Conservation (phyloP, 176 grass and related monocot species). For the Hsuehochloa calcarea region DNA sequence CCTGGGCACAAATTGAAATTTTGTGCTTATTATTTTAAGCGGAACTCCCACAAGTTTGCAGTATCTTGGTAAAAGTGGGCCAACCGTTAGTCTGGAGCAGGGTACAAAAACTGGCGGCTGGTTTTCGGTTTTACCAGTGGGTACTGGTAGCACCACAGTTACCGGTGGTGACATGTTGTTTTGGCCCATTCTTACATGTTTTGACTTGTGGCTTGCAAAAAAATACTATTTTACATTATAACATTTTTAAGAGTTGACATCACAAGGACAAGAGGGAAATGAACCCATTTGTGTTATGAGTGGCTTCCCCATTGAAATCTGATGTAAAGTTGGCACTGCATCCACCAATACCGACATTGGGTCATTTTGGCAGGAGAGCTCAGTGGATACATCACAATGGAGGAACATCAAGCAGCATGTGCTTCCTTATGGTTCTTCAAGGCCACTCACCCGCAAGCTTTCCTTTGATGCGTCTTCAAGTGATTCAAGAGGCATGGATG, state of each 20-base stretch:
- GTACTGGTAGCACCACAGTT: background rate
- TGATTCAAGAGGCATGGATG: constrained; percentile 63
- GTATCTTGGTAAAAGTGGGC: background rate
- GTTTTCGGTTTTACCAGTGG: background rate
- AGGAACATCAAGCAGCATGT: constrained; percentile 83
- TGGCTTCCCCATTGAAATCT: background rate
- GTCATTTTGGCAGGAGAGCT: constrained; percentile 58
- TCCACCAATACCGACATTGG: background rate
- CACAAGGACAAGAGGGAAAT: background rate
- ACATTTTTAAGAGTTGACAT: background rate
- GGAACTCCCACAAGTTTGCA: background rate
- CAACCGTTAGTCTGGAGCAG: background rate
- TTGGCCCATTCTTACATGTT: background rate
- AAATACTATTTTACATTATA: background rate
- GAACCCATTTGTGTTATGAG: background rate
- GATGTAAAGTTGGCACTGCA: background rate
- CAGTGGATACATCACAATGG: constrained; percentile 63
- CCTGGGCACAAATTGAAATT: background rate
- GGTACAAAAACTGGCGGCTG: background rate
- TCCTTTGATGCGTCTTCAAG: constrained; percentile 65
- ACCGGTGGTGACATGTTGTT: background rate
- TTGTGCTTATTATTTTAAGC: background rate
- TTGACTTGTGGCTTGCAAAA: background rate
- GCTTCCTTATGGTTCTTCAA: constrained; percentile 76
- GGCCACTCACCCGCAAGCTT: constrained; percentile 70